Base-by-base conservation (phyloP, 257 asterid species). In the Ilex aquifolium region DNA sequence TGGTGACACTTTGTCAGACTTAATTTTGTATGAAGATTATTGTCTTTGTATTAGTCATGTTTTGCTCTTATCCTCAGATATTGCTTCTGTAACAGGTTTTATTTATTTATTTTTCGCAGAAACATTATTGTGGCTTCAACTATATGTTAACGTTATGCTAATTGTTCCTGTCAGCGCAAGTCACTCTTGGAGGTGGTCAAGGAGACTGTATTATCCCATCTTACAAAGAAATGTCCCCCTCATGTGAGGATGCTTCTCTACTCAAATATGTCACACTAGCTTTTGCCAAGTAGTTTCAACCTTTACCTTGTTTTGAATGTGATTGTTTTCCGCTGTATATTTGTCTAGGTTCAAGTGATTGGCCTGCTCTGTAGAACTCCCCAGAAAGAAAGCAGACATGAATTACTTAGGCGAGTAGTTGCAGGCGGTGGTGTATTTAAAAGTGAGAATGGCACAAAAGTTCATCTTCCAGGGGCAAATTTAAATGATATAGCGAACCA, bases 281-380 rank as follows among this genome's bases (percentile, higher is more conserved):
- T 53, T 51, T 54, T 69, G 39, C 62, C n/a, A 16, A 58, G n/a
- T 46, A 1, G 5, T 57, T 52, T 52, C 48, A 55, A 63, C 52
- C 21, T 72, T 40, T 65, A 70, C 54, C 65, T 78, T 68, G 13
- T 63, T 64, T 62, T 67, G 58, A 56, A 36, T 62, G 56, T 64
- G 12, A 64, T 59, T 32, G 49, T 46, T 46, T 36, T 70, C 54
- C 68, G 74, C 59, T 36, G 13, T 69, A 42, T 66, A 31, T 14
- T 75, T 49, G 32, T 65, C 62, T 72, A 92, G 98, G 97, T 89
- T 78, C 98, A 92, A 88, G 97, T 92, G 61, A 73, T 92, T 63
- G 98, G 98, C 72, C 74, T 92, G 74, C 98, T 89, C 71, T 92
- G 98, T 77, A 81, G 95, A 79, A 92, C 98, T 58, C 95, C 97